These are phyloP conservation scores for Stygiomarasmius scandens DNA, from an alignment of 1,284 basidiomycete genomes.

Conservation along the genomic window DNA sequence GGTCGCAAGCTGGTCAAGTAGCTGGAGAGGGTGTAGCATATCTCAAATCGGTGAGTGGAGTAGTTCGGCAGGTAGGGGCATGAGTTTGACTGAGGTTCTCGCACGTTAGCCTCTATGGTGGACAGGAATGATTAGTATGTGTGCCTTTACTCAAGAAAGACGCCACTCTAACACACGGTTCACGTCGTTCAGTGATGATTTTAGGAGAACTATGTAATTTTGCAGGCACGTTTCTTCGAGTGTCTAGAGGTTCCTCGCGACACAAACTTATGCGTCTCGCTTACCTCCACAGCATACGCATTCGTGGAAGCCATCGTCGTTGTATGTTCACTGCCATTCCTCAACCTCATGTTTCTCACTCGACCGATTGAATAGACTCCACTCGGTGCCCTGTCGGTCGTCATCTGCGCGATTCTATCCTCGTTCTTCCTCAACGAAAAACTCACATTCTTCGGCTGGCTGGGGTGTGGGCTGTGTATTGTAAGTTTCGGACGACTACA, in stretches of 20 bases:
- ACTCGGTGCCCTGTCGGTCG: constrained; percentile 94
- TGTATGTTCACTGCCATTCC: constrained; percentile 45
- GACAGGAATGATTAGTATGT: constrained; percentile 79
- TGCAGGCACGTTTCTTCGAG: constrained; percentile 52
- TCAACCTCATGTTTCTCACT: constrained; percentile 8
- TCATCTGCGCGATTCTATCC: constrained; percentile 92
- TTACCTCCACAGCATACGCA: constrained; percentile 67
- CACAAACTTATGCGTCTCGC: constrained; percentile 20
- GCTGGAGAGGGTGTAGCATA: constrained; percentile 95
- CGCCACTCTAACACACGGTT: background rate
- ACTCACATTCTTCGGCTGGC: constrained; percentile 91
- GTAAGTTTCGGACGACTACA: constrained; percentile 41
- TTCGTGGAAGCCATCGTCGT: constrained; percentile 90
- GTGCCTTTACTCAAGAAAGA: background rate
- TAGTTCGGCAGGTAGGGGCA: constrained; percentile 6
- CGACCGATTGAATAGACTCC: constrained; percentile 66
- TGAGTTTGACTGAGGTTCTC: constrained; percentile 12
- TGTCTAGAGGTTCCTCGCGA: constrained; percentile 18
- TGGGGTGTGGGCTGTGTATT: constrained; percentile 89
- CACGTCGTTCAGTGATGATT: constrained; percentile 68
- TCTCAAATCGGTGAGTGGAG: constrained; percentile 77
- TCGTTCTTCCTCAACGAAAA: constrained; percentile 93
- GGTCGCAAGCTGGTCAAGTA: constrained; percentile 66
- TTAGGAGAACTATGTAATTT: constrained; percentile 83
- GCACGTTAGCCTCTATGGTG: constrained; percentile 76